These are phyloP conservation scores for Bryopsis sp. DNA, from an alignment of 139 green algal species.

Conservation along the genomic window DNA sequence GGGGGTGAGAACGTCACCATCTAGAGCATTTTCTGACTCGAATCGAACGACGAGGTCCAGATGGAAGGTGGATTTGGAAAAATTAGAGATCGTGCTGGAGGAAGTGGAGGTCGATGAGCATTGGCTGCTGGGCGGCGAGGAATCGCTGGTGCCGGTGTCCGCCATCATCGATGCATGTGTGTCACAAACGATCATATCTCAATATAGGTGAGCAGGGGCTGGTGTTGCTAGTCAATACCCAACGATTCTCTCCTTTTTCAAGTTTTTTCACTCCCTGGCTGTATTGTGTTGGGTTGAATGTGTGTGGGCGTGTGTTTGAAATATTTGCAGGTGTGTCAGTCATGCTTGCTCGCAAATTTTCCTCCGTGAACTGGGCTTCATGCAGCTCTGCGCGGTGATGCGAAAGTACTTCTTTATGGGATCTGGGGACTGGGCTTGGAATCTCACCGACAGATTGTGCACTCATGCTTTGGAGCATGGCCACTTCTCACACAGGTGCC, in stretches of 20 bases:
- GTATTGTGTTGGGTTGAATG: too few species aligned
- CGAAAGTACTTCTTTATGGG: background rate
- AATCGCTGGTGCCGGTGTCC: slow-evolving; percentile 2
- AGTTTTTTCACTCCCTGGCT: too few species aligned
- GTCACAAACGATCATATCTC: background rate
- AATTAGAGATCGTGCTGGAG: background rate
- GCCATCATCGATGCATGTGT: slow-evolving; percentile 4
- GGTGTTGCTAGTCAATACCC: background rate
- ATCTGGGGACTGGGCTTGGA: background rate
- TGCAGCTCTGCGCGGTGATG: background rate
- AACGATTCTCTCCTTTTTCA: too few species aligned
- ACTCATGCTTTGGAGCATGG: background rate
- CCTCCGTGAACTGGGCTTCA: slow-evolving; percentile 1
- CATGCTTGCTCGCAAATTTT: slow-evolving; percentile 4
- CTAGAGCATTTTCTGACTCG: background rate
- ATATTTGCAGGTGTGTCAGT: slow-evolving; percentile 7
- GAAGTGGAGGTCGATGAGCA: background rate
- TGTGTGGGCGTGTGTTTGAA: too few species aligned
- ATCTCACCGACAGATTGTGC: background rate
- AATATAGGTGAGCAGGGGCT: background rate
- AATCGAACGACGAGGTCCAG: background rate
- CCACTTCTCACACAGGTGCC: background rate
- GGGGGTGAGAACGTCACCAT: background rate
- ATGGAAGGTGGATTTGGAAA: background rate
- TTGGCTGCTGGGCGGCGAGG: background rate